phyloP scores from a whole-genome alignment of 2,329 filamentous ascomycete genomes.

The Calonectria honghensis region DNA sequence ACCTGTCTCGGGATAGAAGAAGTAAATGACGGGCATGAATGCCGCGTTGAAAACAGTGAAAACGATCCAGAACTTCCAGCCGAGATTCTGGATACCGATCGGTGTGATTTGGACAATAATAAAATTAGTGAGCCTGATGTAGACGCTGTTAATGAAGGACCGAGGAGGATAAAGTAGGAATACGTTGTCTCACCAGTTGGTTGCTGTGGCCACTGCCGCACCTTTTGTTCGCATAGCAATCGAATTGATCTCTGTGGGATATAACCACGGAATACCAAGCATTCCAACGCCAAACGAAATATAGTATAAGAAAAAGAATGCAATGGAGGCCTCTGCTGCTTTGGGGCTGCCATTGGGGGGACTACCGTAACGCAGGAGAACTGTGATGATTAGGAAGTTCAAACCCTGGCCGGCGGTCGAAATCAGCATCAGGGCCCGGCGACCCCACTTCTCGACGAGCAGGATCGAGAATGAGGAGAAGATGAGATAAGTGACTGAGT shows the following conservation, averaged over 20 bases:
- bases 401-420: not conserved
- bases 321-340: not conserved
- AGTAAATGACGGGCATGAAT: constrained; percentile 67
- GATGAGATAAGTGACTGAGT: not conserved
- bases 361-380: not conserved
- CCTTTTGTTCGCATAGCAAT: constrained; percentile 63
- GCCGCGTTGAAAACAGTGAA: constrained; percentile 67
- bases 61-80: constrained; percentile 70
- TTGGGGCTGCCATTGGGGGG: not conserved
- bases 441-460: constrained; percentile 11
- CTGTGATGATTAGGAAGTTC: not conserved
- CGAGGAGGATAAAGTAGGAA: no score
- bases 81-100: constrained; percentile 63
- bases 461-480: not conserved
- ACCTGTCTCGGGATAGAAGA: constrained; percentile 68
- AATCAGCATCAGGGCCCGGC: not conserved
- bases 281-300: constrained; percentile 58
- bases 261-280: constrained; percentile 64
- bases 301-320: constrained; percentile 49
- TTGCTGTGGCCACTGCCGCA: constrained; percentile 52
- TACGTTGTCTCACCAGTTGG: constrained; percentile 23
- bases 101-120: constrained; percentile 59
- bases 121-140: constrained; percentile 31
- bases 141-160: not conserved
- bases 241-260: constrained; percentile 64